phyloP scores from a whole-genome alignment of 345 rosid genomes.

The Hibiscus syriacus region DNA sequence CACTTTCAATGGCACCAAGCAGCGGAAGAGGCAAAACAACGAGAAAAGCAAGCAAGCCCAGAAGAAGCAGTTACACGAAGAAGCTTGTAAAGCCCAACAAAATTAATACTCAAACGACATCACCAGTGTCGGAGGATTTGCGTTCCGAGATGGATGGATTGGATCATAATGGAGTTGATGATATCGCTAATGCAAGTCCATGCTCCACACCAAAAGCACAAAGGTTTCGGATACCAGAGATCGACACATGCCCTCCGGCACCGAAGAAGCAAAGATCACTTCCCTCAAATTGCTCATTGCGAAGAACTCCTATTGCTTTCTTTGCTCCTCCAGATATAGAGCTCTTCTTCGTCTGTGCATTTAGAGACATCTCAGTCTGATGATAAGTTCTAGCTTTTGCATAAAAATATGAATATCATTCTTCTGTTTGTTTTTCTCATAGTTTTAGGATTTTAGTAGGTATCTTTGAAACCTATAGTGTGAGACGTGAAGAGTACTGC shows the following conservation, averaged over 20 bases:
- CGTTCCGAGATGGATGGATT: not conserved
- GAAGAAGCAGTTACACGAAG: conserved; percentile 27
- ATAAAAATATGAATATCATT: no score
- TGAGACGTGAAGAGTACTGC: conserved; percentile 13
- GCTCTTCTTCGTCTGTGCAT: conserved; percentile 69
- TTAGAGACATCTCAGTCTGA: conserved; percentile 45
- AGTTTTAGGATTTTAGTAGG: not conserved
- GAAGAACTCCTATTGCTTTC: conserved; percentile 64
- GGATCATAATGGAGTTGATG: conserved; percentile 1
- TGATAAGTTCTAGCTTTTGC: no score
- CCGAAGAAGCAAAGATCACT: conserved; percentile 72
- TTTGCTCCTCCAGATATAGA: conserved; percentile 89
- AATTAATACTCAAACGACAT: conserved; percentile 1
- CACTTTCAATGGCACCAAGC: conserved; percentile 32
- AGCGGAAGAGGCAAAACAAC: conserved; percentile 19
- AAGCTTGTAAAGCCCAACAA: conserved; percentile 18
- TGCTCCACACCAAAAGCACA: conserved; percentile 80
- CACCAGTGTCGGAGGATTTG: conserved; percentile 11
- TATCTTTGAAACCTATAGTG: conserved; percentile 17
- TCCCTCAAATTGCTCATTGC: conserved; percentile 32
- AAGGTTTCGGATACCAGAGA: conserved; percentile 68
- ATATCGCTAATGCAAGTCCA: conserved; percentile 9
- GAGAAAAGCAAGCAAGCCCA: conserved; percentile 17
- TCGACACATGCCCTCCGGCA: conserved; percentile 81
- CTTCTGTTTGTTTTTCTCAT: not conserved